Percentiles rank a stretch among this genome's conserved stretches.
phyloP scores from a whole-genome alignment of 768 basidiomycete genomes.

The Leccinellum rugosiceps region DNA sequence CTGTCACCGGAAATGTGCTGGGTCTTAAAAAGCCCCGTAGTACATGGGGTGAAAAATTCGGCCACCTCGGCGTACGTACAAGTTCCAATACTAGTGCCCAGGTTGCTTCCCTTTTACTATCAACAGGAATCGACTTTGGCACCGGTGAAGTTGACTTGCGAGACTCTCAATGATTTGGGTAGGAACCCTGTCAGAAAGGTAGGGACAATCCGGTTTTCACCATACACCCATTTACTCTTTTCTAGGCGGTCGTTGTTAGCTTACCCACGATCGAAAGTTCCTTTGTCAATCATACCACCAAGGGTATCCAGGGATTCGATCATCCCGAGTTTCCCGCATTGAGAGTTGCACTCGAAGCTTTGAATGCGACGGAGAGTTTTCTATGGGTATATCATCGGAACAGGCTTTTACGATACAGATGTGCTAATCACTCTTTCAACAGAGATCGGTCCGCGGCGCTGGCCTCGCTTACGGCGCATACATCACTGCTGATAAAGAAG shows the following conservation, averaged over 20 bases:
- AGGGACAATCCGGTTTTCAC: conserved; percentile 3
- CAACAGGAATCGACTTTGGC: conserved; percentile 50
- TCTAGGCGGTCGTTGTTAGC: conserved; percentile 78
- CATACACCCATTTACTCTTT: background rate
- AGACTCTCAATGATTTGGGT: conserved; percentile 76
- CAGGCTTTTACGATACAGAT: no score
- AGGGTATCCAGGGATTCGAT: conserved; percentile 73
- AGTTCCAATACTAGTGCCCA: background rate
- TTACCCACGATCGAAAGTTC: conserved; percentile 94
- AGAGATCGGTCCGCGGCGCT: conserved; percentile 89
- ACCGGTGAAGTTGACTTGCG: conserved; percentile 61
- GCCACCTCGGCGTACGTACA: conserved; percentile 53
- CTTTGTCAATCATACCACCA: conserved; percentile 74
- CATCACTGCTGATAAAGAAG: conserved; percentile 69
- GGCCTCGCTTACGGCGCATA: conserved; percentile 94
- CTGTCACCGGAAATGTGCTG: conserved; percentile 86
- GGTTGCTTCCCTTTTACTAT: background rate
- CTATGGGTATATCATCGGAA: no score
- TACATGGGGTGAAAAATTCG: conserved; percentile 72
- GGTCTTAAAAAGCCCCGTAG: conserved; percentile 66
- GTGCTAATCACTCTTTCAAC: conserved; percentile 11
- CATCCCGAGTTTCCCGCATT: conserved; percentile 86
- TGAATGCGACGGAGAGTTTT: conserved; percentile 93
- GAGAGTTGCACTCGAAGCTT: conserved; percentile 76
- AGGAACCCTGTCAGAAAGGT: conserved; percentile 71